Percentiles rank a stretch among this genome's conserved stretches.
Conservation (phyloP, 1,284 basidiomycete genomes). For the Cryptococcus neoformans region DNA sequence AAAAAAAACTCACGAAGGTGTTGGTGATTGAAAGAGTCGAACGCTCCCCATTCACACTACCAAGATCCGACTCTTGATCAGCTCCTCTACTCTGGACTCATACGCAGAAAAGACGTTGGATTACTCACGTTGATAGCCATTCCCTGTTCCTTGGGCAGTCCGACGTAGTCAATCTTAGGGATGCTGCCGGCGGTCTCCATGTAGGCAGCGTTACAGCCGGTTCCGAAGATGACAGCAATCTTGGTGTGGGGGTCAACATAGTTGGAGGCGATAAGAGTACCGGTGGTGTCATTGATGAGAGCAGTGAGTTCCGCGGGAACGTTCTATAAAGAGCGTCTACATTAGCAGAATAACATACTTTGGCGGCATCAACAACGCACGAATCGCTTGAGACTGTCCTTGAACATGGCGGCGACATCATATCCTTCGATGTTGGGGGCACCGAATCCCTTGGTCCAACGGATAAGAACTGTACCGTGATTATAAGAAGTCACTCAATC, state of each 20-base stretch:
- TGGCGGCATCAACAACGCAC: constrained; percentile 26
- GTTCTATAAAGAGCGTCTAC: constrained; percentile 27
- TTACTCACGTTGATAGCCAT: constrained; percentile 89
- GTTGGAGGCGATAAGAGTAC: constrained; percentile 93
- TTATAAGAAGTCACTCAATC: neutral
- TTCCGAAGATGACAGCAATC: constrained; percentile 96
- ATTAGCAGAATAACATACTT: neutral
- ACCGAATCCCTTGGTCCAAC: constrained; percentile 99
- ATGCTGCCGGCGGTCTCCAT: constrained; percentile 83
- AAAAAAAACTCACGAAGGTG: constrained; percentile 60
- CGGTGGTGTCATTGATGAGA: constrained; percentile 95
- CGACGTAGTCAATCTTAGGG: constrained; percentile 69
- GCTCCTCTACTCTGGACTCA: neutral
- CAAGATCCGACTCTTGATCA: neutral
- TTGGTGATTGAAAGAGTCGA: constrained; percentile 94
- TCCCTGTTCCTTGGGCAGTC: constrained; percentile 63
- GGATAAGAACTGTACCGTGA: constrained; percentile 65
- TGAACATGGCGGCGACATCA: constrained; percentile 92
- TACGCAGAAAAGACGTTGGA: neutral
- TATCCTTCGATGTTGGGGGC: constrained; percentile 86
- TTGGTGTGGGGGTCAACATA: constrained; percentile 89
- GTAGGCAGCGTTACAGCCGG: constrained; percentile 97
- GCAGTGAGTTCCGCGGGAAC: constrained; percentile 74
- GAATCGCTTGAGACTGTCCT: constrained; percentile 68
- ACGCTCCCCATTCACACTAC: constrained; percentile 72